Conservation (phyloP, 1,284 basidiomycete species). For the Ganoderma boninense region DNA sequence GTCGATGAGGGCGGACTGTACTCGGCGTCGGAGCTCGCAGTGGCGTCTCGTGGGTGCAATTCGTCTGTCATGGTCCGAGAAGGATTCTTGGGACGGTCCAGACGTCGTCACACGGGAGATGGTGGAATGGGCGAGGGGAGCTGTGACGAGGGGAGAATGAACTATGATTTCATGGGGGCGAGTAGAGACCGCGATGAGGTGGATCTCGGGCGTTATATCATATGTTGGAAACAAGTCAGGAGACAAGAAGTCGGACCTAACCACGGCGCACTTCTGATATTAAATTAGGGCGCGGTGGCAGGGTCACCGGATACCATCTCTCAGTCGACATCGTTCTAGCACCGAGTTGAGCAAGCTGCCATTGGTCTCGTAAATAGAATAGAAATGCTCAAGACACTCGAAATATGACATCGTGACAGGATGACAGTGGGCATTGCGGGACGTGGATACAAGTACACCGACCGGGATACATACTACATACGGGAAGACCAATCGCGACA, state of each 20-base stretch:
- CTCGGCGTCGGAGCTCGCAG: constrained; percentile 17
- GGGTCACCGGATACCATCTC: not conserved
- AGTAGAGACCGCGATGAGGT: constrained; percentile 1
- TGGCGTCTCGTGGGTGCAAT: constrained; percentile 11
- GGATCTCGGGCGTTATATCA: not conserved
- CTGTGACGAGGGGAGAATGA: not conserved
- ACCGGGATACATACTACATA: not conserved
- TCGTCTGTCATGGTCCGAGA: constrained; percentile 22
- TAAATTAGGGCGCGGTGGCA: not conserved
- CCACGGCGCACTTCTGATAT: not conserved
- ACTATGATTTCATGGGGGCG: constrained; percentile 6
- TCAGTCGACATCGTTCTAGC: not conserved
- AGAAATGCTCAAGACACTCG: not conserved
- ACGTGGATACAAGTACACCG: not conserved
- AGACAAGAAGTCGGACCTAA: constrained; percentile 5
- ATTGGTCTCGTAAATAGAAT: not conserved
- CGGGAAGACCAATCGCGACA: not conserved
- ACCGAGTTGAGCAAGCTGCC: no score
- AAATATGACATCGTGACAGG: not conserved
- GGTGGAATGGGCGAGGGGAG: not conserved
- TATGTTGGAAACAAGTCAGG: constrained; percentile 13
- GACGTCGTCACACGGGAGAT: not conserved
- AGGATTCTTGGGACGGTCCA: not conserved
- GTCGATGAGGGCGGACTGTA: constrained; percentile 1
- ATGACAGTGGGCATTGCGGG: not conserved